These are phyloP conservation scores for Aspergillus persii DNA, from an alignment of 2,329 filamentous ascomycete genomes.

Conservation along the genomic window DNA sequence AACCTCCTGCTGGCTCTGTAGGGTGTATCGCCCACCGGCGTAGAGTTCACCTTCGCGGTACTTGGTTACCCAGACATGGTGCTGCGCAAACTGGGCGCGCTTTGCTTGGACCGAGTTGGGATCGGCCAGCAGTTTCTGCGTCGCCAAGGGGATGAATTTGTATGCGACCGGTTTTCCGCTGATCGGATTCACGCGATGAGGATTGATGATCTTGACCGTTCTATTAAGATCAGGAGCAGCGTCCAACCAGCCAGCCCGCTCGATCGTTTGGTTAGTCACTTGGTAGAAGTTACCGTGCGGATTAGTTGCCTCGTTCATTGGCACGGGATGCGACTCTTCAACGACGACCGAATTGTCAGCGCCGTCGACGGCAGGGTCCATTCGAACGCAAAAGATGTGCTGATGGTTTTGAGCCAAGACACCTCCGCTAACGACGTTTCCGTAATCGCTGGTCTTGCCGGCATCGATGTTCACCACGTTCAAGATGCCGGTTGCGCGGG, in stretches of 20 bases:
- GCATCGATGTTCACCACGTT: constrained; percentile 63
- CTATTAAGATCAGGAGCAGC: constrained; percentile 44
- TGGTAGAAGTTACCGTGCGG: constrained; percentile 54
- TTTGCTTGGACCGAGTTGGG: constrained; percentile 51
- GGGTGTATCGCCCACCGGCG: constrained; percentile 55
- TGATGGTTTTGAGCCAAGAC: constrained; percentile 69
- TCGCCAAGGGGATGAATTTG: constrained; percentile 56
- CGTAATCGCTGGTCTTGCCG: constrained; percentile 61
- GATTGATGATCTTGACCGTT: constrained; percentile 59
- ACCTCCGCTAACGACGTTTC: constrained; percentile 64
- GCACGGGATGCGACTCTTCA: constrained; percentile 59
- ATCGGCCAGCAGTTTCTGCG: constrained; percentile 58
- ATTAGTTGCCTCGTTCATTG: constrained; percentile 51
- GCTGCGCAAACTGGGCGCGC: constrained; percentile 55
- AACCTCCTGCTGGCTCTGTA: constrained; percentile 48
- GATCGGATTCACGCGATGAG: constrained; percentile 51
- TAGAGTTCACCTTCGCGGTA: constrained; percentile 54
- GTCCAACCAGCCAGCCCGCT: constrained; percentile 50
- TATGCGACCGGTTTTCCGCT: constrained; percentile 55
- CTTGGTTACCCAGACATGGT: constrained; percentile 55
- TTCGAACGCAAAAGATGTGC: constrained; percentile 69
- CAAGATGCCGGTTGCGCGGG: constrained; percentile 67
- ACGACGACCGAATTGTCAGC: constrained; percentile 54
- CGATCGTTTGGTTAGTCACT: constrained; percentile 46
- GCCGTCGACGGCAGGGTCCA: constrained; percentile 60